Percentiles rank a stretch among this genome's conserved stretches.
phyloP scores from a whole-genome alignment of 2,329 filamentous ascomycete genomes.

The Fusarium burgessii region DNA sequence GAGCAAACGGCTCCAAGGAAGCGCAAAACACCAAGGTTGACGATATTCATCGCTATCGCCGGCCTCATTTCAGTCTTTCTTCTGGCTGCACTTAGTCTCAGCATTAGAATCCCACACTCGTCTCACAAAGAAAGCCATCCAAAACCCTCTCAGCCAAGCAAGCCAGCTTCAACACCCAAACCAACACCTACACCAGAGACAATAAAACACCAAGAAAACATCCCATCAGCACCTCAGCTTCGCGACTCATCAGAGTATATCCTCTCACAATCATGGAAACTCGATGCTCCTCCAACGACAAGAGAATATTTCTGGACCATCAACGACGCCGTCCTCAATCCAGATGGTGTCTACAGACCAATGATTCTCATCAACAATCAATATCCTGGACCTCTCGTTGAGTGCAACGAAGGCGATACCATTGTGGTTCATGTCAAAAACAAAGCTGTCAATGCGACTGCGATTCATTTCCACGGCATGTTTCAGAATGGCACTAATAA shows the following conservation, averaged over 20 bases:
- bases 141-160: constrained; percentile 3
- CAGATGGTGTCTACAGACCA: constrained; percentile 67
- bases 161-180: background rate
- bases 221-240: constrained; percentile 42
- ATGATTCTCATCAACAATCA: constrained; percentile 80
- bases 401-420: constrained; percentile 79
- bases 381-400: constrained; percentile 79
- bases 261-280: constrained; percentile 68
- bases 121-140: background rate
- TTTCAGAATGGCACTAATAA: constrained; percentile 80
- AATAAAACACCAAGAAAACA: constrained; percentile 43
- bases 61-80: constrained; percentile 41
- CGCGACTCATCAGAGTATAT: constrained; percentile 64
- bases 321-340: constrained; percentile 67
- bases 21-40: background rate
- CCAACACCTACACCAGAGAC: background rate
- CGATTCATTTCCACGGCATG: constrained; percentile 82
- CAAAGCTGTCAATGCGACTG: constrained; percentile 72
- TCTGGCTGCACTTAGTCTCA: constrained; percentile 39
- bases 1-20: background rate
- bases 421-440: constrained; percentile 78
- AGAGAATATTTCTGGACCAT: constrained; percentile 73
- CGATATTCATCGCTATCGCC: background rate
- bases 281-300: constrained; percentile 59
- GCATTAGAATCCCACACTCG: background rate